These are phyloP conservation scores for Trichoderma sp. DNA, from an alignment of 2,329 filamentous ascomycete genomes.

Conservation along the genomic window DNA sequence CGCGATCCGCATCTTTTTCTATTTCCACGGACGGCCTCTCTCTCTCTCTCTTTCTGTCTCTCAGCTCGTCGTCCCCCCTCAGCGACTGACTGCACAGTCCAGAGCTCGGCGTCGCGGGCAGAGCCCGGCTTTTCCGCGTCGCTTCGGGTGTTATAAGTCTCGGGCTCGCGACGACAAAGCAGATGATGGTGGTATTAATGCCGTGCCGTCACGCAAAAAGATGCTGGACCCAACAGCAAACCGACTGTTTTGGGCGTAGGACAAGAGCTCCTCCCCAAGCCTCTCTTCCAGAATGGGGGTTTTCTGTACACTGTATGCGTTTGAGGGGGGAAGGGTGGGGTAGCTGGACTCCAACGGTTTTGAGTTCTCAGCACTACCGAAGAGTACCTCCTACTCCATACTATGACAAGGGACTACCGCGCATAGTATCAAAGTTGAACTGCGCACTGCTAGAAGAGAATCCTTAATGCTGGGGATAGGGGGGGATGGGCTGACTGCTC, in stretches of 20 bases:
- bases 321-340: slow-evolving; percentile 7
- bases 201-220: neutral
- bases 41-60: neutral
- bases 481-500: neutral
- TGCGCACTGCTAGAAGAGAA: neutral
- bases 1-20: slow-evolving; percentile 60
- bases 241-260: neutral
- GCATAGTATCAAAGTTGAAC: neutral
- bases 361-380: neutral
- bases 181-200: neutral
- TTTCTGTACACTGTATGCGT: slow-evolving; percentile 6
- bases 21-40: neutral
- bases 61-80: neutral
- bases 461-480: neutral
- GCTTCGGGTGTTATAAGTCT: neutral
- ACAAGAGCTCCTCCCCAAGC: neutral
- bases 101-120: neutral
- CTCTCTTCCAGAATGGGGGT: slow-evolving; percentile 8
- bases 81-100: neutral
- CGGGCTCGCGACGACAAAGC: neutral
- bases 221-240: slow-evolving; percentile 7
- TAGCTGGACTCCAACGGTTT: neutral
- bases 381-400: neutral
- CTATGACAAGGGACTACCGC: neutral
- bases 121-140: neutral